Conservation (phyloP, 345 rosid genomes). For the Kandelia obovata region DNA sequence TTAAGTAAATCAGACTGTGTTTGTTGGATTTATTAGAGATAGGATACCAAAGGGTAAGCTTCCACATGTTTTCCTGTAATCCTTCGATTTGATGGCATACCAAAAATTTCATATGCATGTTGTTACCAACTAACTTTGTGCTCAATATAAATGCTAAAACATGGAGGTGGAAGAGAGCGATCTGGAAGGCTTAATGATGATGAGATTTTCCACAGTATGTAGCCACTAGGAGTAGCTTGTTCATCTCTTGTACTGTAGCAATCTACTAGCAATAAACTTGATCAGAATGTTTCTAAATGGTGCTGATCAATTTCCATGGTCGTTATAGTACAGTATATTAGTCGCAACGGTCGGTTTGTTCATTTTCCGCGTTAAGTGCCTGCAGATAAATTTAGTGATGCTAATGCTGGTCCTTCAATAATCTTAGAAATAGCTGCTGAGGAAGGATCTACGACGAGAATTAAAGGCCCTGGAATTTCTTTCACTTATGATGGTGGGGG, state of each 20-base stretch:
- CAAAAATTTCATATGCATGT: background rate
- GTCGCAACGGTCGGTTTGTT: slow-evolving; percentile 40
- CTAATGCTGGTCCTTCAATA: slow-evolving; percentile 46
- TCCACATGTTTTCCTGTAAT: slow-evolving; percentile 11
- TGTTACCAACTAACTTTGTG: slow-evolving; percentile 5
- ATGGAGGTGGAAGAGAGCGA: slow-evolving; percentile 49
- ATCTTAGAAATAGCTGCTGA: slow-evolving; percentile 80
- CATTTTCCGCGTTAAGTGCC: slow-evolving; percentile 60
- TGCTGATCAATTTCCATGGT: slow-evolving; percentile 43
- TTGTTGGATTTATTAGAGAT: slow-evolving; percentile 38
- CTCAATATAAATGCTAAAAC: slow-evolving; percentile 50
- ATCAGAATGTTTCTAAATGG: slow-evolving; percentile 44
- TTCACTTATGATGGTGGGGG: slow-evolving; percentile 35
- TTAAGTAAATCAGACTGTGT: slow-evolving; percentile 66
- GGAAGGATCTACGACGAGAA: slow-evolving; percentile 97
- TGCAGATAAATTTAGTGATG: slow-evolving; percentile 61
- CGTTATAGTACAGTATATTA: slow-evolving; percentile 47
- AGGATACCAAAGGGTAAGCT: slow-evolving; percentile 42
- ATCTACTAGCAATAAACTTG: slow-evolving; percentile 40
- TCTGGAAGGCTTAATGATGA: slow-evolving; percentile 51
- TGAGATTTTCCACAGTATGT: slow-evolving; percentile 39
- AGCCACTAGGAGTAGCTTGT: slow-evolving; percentile 46
- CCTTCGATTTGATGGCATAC: slow-evolving; percentile 3
- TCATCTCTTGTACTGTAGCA: slow-evolving; percentile 49
- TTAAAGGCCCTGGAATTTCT: slow-evolving; percentile 61